Evolutionary conservation across 2,329 filamentous ascomycete species (phyloP).

Genomic region (Phoma sp.): DNA sequence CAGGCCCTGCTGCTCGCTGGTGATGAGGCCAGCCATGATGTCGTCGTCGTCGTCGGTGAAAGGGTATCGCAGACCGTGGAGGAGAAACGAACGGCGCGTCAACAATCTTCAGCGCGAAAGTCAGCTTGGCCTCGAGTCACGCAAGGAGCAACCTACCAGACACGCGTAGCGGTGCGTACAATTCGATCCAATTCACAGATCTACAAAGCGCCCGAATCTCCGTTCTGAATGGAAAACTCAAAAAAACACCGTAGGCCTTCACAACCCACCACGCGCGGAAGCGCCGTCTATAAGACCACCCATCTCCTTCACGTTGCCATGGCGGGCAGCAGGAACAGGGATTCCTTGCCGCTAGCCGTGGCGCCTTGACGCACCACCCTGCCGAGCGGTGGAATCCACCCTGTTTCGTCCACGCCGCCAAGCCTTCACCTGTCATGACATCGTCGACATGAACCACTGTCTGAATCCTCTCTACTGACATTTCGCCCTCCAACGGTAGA

Average conservation of each 20-base stretch:
- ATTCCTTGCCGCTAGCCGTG: conserved; percentile 14
- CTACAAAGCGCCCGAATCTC: no score
- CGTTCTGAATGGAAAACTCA: no score
- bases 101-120: conserved; percentile 8
- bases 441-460: background rate
- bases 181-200: no score
- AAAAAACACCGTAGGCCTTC: no score
- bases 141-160: conserved; percentile 19
- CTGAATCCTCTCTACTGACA: no score
- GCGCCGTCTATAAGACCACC: no score
- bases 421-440: conserved; percentile 14
- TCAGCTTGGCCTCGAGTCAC: conserved; percentile 19
- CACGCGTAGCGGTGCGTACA: no score
- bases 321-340: background rate
- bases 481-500: no score
- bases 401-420: conserved; percentile 11
- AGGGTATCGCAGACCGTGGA: background rate
- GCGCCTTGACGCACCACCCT: background rate
- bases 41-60: background rate
- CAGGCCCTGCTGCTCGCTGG: conserved; percentile 12
- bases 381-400: background rate
- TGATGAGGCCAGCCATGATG: conserved; percentile 9
- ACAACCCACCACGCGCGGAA: no score
- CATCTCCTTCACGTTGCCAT: no score
- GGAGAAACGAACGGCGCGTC: conserved; percentile 4